Conservation (phyloP, 495 filamentous ascomycete genomes). For the Penicillium turbatum region DNA sequence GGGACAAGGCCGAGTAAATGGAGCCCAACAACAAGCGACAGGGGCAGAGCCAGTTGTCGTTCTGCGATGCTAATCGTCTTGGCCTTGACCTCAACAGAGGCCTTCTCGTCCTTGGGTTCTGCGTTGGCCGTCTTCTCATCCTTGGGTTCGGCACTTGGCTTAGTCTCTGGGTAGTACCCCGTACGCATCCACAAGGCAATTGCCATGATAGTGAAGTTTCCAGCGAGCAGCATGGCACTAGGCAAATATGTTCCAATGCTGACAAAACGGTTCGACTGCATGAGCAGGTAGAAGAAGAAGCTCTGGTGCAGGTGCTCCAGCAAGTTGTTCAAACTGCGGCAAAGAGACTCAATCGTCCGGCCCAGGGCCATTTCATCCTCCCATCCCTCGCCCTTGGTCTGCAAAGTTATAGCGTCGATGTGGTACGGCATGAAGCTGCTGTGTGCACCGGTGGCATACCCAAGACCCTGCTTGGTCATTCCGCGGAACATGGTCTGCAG, state of each 20-base stretch:
- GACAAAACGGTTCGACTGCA: conserved; percentile 86
- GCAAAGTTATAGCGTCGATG: conserved; percentile 91
- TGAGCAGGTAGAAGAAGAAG: conserved; percentile 97
- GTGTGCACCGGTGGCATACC: conserved; percentile 86
- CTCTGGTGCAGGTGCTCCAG: conserved; percentile 97
- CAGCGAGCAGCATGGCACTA: conserved; percentile 91
- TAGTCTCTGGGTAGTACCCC: conserved; percentile 47
- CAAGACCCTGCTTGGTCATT: conserved; percentile 87
- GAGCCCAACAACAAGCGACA: conserved; percentile 62
- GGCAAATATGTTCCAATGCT: conserved; percentile 97
- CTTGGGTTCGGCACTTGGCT: conserved; percentile 15
- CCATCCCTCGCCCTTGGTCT: conserved; percentile 85
- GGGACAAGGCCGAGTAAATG: conserved; percentile 81
- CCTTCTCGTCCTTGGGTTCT: background rate
- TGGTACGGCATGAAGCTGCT: conserved; percentile 97
- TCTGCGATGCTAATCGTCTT: conserved; percentile 46
- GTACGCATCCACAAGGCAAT: conserved; percentile 89
- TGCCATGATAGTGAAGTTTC: conserved; percentile 91
- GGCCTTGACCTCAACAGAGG: background rate
- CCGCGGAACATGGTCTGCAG: conserved; percentile 87
- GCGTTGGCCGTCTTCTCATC: conserved; percentile 21
- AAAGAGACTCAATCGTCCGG: conserved; percentile 80
- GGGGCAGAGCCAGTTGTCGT: conserved; percentile 72
- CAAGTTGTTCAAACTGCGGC: conserved; percentile 90
- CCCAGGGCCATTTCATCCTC: conserved; percentile 97